Conservation (phyloP, 441 rosid species). For the Brassica balearica region DNA sequence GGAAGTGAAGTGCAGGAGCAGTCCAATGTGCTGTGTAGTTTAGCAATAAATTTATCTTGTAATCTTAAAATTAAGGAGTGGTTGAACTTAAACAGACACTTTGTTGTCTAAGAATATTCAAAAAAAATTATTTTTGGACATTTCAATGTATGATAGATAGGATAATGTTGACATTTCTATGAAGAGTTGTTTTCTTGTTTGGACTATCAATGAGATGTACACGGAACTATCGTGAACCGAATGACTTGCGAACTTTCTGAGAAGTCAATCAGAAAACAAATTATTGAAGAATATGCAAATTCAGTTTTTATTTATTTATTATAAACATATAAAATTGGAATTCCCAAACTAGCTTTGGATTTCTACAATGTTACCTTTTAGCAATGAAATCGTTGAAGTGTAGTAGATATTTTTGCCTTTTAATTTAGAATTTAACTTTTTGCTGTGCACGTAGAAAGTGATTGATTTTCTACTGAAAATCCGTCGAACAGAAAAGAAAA, state of each 20-base stretch:
- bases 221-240: constrained; percentile 23
- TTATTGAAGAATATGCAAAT: neutral
- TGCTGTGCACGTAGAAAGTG: neutral
- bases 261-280: neutral
- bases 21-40: constrained; percentile 20
- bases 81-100: neutral
- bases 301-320: neutral
- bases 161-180: constrained; percentile 38
- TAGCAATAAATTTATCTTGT: constrained; percentile 10
- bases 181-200: constrained; percentile 27
- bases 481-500: neutral
- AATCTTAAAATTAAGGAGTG: constrained; percentile 22
- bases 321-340: neutral
- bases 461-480: constrained; percentile 2
- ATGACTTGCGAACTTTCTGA: constrained; percentile 12
- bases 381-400: neutral
- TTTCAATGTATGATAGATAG: constrained; percentile 30
- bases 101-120: constrained; percentile 21
- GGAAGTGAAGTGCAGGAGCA: constrained; percentile 23
- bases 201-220: constrained; percentile 30
- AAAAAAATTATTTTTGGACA: constrained; percentile 7
- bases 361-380: neutral
- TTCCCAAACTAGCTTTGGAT: neutral
- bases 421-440: neutral
- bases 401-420: neutral